A percentile compares a stretch with the other conserved stretches of the same genome.
Evolutionary conservation across 2,329 filamentous ascomycete species (phyloP).

Genomic region (Hirsutella minnesotensis): DNA sequence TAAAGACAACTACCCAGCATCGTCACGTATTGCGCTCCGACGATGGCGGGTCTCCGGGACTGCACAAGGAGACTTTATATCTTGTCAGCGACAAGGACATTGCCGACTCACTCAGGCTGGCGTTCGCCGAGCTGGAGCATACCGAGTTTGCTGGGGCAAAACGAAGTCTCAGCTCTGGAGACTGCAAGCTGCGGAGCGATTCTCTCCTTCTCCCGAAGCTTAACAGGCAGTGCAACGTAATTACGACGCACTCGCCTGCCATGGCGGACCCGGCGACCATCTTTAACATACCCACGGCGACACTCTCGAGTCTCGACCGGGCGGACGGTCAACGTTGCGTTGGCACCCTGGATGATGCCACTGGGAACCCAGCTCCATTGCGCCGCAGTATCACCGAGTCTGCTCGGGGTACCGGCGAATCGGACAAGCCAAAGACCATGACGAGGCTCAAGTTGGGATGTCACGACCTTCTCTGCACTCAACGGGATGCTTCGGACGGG

Average conservation of each 20-base stretch:
- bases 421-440: neutral
- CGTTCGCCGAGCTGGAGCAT: neutral
- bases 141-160: neutral
- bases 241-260: constrained; percentile 12
- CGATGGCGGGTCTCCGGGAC: neutral
- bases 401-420: constrained; percentile 12
- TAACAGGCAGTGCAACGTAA: constrained; percentile 10
- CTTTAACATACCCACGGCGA: constrained; percentile 18
- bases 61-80: constrained; percentile 4
- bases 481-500: too few species aligned
- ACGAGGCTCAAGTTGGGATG: too few species aligned
- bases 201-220: constrained; percentile 8
- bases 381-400: constrained; percentile 18
- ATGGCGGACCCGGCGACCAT: constrained; percentile 20
- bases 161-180: neutral
- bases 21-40: constrained; percentile 1
- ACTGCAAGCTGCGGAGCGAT: neutral
- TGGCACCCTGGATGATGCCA: constrained; percentile 9
- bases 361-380: constrained; percentile 17
- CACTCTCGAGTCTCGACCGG: constrained; percentile 14
- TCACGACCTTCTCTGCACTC: too few species aligned
- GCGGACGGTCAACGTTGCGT: constrained; percentile 11
- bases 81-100: constrained; percentile 8
- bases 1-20: constrained; percentile 1
- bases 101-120: constrained; percentile 2